Evolutionary conservation across 495 filamentous ascomycete genomes (phyloP), one percentile per base, ranked within the genome.

Genomic region (Penicillium cataractarum): DNA sequence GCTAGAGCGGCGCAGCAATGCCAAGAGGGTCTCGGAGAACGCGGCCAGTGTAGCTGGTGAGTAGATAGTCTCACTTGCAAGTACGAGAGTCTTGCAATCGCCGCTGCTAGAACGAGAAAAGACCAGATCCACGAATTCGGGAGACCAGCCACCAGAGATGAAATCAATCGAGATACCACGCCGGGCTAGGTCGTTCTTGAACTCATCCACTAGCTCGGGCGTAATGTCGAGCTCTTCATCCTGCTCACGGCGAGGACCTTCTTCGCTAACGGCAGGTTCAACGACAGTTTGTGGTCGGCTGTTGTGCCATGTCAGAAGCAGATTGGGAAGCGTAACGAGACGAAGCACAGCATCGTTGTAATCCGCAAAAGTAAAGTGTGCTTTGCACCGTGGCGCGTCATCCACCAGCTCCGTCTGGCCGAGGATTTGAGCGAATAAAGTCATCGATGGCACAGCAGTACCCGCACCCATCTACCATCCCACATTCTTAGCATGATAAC

Each of bases 51-150:
- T 90, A 50, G 84, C 79, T 0, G 92, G 92, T 0, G 91, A 93
- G 76, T 99, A 99, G 40, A 99, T 97, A 6, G 95, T 99, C 76
- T 99, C 95, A 21, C 92, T 93, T 0, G 91, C 95, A 29, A 98
- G 79, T 13, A 97, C 76, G 22, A 95, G 74, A 0, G 78, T 82
- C 51, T 64, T 63, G 58, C 57, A 31, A 13, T 60, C 61, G 0
- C 35, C 40, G 1, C 37, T n/a, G 7, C 56, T 57, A 6, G 60
- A 37, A 17, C 65, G 60, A 49, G 71, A 60, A 52, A 72, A 80
- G 21, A 89, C 73, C 35, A 92, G 71, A 15, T 82, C 75, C 26
- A 90, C 77, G 64, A 94, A 92, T 17, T 85, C 84, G 0, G 80
- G 65, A 1, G 89, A 86, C 95, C 95, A 99, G 3, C 86, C 88